Evolutionary conservation across 768 basidiomycete species (phyloP), one percentile per base, ranked within the genome.

Genomic region (Hebeloma cylindrosporum): DNA sequence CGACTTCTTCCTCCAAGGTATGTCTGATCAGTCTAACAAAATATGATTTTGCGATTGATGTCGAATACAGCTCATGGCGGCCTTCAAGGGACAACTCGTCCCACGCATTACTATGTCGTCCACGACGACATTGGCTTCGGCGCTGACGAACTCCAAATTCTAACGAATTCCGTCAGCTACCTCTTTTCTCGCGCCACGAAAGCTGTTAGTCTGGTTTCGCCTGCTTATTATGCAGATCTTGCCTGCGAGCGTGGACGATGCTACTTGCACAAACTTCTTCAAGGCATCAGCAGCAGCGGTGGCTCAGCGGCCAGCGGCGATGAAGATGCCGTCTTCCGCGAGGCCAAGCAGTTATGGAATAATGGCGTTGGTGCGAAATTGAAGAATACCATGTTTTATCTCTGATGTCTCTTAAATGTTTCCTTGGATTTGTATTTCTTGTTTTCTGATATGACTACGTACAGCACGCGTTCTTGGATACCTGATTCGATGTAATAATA

Each of bases 111-210:
- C 63, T 82, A 79, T 36, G 84, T 89, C 27, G 78, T 91, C 6
- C 83, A 90, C 58, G 89, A 93, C 61, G 86, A 91, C 59, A 84
- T 82, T 50, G 67, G 62, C 4, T 79, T 91, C 50, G 69, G 64
- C 4, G 80, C 88, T 0, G 88, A 93, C 60, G 70, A 75, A 9
- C 64, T 92, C 4, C 90, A 93, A 60, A 65, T 69, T 23, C 73
- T 88, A 35, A 83, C 86, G 14, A 83, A 91, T 60, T 63, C 77
- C 9, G 71, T 83, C 47, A 81, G 82, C 62, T 91, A 90, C 62
- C 74, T 87, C 60, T 94, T 88, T 54, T 87, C 85, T 4, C 83
- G 91, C 11, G 89, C 91, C 2, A 93, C 92, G 2, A 87, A 89
- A 54, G 85, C 89, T 0, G 92, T 93, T 39, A 88, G 86, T 57